phyloP scores from a whole-genome alignment of 345 rosid species.

The Eucalyptus fibrosa region DNA sequence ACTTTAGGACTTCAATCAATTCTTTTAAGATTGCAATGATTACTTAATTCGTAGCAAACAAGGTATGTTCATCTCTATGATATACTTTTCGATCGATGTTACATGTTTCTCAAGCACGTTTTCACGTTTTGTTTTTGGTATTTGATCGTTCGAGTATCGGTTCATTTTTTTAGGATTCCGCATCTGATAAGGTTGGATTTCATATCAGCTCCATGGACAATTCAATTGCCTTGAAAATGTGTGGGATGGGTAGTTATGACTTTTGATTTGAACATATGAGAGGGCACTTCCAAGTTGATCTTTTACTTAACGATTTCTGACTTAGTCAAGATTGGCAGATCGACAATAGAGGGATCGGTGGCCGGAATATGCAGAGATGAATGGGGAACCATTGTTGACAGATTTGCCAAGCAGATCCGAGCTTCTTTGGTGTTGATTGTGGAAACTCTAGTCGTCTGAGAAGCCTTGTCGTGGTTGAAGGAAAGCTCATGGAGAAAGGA shows the following conservation, averaged over 20 bases:
- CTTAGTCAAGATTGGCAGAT: neutral
- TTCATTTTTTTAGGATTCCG: no score
- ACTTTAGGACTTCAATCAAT: no score
- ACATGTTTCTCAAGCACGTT: rapidly evolving
- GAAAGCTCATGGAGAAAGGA: no score
- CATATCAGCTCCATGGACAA: neutral
- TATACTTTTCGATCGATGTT: rapidly evolving
- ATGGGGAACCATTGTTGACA: no score
- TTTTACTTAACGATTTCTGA: neutral
- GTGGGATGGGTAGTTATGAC: neutral
- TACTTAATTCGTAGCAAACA: no score
- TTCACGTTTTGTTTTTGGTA: rapidly evolving
- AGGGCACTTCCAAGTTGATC: neutral
- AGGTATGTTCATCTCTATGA: rapidly evolving
- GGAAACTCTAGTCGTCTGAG: no score
- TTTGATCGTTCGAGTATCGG: rapidly evolving
- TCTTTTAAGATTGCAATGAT: rapidly evolving
- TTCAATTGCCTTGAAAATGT: neutral
- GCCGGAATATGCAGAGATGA: no score
- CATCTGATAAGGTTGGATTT: neutral
- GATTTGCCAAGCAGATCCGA: no score
- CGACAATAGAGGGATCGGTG: no score
- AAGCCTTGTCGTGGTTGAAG: no score
- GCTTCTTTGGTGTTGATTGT: no score
- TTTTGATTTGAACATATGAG: neutral